These are phyloP conservation scores for Marasmius tenuissimus DNA, from an alignment of 1,284 basidiomycete genomes.

Conservation along the genomic window DNA sequence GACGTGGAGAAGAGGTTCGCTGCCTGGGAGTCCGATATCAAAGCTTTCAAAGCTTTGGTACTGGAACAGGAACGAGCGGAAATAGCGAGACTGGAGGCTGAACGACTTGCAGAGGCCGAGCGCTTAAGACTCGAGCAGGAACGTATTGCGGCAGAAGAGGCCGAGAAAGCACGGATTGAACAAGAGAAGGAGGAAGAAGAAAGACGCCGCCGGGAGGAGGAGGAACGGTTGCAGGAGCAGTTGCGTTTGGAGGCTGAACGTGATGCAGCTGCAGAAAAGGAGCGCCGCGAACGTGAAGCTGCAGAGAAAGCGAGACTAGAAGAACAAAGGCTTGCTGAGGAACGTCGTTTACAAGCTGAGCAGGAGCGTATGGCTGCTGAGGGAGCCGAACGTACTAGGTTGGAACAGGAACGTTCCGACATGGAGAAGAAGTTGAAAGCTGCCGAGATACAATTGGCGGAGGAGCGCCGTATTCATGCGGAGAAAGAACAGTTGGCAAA, in stretches of 20 bases:
- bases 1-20: slow-evolving; percentile 48
- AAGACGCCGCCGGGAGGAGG: slow-evolving; percentile 34
- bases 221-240: slow-evolving; percentile 30
- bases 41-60: slow-evolving; percentile 37
- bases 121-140: slow-evolving; percentile 8
- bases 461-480: slow-evolving; percentile 27
- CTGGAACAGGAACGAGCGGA: slow-evolving; percentile 35
- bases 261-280: slow-evolving; percentile 19
- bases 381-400: slow-evolving; percentile 23
- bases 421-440: slow-evolving; percentile 8
- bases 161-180: slow-evolving; percentile 29
- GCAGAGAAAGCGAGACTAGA: slow-evolving; percentile 29
- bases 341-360: slow-evolving; percentile 34
- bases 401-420: slow-evolving; percentile 20
- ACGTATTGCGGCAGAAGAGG: slow-evolving; percentile 29
- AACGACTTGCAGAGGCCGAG: slow-evolving; percentile 20
- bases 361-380: slow-evolving; percentile 27
- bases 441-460: slow-evolving; percentile 20
- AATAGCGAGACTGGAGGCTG: slow-evolving; percentile 29
- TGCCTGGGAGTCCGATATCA: slow-evolving; percentile 46
- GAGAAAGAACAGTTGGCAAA: slow-evolving; percentile 34
- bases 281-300: slow-evolving; percentile 28
- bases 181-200: slow-evolving; percentile 29
- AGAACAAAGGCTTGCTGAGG: slow-evolving; percentile 28
- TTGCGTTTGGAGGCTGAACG: slow-evolving; percentile 19